Base-by-base conservation (phyloP, 1,284 basidiomycete species). In the Tremellales sp. region DNA sequence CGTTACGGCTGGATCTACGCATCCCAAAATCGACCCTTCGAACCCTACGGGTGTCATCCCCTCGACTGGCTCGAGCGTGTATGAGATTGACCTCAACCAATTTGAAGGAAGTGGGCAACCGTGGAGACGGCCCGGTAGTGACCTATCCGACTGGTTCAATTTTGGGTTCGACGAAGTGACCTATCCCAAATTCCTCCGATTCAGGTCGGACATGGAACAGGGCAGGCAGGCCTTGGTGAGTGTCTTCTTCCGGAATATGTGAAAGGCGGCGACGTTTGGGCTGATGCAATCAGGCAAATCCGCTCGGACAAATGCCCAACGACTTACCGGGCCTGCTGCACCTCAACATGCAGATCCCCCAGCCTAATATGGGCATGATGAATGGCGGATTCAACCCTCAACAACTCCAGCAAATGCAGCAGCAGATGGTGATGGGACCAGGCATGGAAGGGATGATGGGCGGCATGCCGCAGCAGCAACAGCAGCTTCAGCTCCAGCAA, bases 141-240 rank as follows among this genome's bases (percentile, higher is more conserved):
- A 97, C 75, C 79, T 97, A 49, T 88, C 87, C 61, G 94, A 97
- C 76, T 99, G 90, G 86, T 99, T 98, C 77, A 98, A 99, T 75
- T 98, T 97, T 64, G 96, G 96, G 0, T 98, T 98, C 68, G 94
- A 98, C 71, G 96, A 99, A 74, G 81, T 90, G 12, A 87, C 86
- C 17, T 99, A 92, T 89, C 87, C 89, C 60, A 83, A 85, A 40
- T 99, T 93, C 72, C 87, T 89, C 62, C 85, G 87, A 68, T 84
- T 89, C 61, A 81, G 92, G 64, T 79, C 86, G 36, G 86, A 89
- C 52, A 77, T 94, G 58, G 86, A 88, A 5, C 81, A 81, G 46
- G 84, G 74, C 0, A 53, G 70, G 2, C 57, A 68, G 22, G 65
- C 65, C 10, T 60, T 75, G 48, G 73, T 75, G 43, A 62, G 74